Percentiles rank a stretch among this genome's conserved stretches.
Evolutionary conservation across 768 basidiomycete genomes (phyloP).

Genomic region (Cystoderma amianthinum): DNA sequence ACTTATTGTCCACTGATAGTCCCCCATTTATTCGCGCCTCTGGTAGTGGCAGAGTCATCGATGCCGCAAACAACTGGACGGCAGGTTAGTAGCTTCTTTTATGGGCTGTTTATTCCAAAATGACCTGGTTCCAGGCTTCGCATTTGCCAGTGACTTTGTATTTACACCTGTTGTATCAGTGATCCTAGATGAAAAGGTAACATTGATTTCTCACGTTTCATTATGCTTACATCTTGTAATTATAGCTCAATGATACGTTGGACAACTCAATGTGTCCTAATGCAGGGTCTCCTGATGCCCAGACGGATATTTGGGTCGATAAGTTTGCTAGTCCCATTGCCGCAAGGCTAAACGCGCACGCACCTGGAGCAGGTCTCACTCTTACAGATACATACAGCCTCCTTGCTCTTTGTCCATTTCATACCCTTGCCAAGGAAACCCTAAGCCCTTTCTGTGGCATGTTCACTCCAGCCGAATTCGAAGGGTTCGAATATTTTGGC

Average conservation of each 20-base stretch:
- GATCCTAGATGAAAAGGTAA: constrained; percentile 49
- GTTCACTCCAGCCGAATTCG: constrained; percentile 62
- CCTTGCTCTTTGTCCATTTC: constrained; percentile 75
- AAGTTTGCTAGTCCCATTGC: constrained; percentile 51
- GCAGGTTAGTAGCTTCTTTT: constrained; percentile 46
- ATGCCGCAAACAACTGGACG: constrained; percentile 68
- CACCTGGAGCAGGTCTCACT: constrained; percentile 57
- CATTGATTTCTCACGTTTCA: too few relatives aligned
- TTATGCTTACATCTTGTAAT: neutral
- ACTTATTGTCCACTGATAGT: constrained; percentile 33
- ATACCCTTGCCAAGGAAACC: constrained; percentile 48
- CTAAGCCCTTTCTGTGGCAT: constrained; percentile 66
- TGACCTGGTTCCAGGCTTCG: constrained; percentile 41
- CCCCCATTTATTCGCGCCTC: constrained; percentile 45
- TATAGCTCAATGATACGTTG: constrained; percentile 58
- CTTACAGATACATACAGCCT: constrained; percentile 48
- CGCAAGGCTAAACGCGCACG: constrained; percentile 48
- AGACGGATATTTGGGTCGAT: constrained; percentile 47
- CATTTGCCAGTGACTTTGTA: constrained; percentile 36
- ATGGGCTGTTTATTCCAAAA: too few relatives aligned
- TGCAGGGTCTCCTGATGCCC: constrained; percentile 32
- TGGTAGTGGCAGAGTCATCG: constrained; percentile 50
- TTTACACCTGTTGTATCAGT: constrained; percentile 47
- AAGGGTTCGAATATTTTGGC: constrained; percentile 57
- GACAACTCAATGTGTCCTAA: constrained; percentile 68